phyloP scores from a whole-genome alignment of 441 rosid genomes.

The Euphorbia celastroides region DNA sequence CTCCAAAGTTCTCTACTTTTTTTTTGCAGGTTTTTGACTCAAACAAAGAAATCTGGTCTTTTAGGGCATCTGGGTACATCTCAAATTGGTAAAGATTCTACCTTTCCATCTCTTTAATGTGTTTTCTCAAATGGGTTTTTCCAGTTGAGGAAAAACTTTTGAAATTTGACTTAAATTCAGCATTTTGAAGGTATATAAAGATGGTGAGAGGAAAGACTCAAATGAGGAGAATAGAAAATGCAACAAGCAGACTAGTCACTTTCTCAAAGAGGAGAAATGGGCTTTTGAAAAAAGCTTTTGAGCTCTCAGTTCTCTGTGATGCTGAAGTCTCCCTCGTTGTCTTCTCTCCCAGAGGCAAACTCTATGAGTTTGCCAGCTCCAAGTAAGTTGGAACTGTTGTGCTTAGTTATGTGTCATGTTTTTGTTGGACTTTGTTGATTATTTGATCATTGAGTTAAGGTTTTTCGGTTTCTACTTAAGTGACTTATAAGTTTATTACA shows the following conservation, averaged over 20 bases:
- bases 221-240: slow-evolving; percentile 83
- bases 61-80: slow-evolving; percentile 4
- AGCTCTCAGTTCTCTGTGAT: slow-evolving; percentile 86
- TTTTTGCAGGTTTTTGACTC: not conserved
- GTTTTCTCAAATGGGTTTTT: not conserved
- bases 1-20: not conserved
- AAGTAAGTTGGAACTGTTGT: slow-evolving; percentile 27
- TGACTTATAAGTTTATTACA: not conserved
- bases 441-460: not conserved
- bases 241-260: slow-evolving; percentile 87
- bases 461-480: not conserved
- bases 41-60: not conserved
- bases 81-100: slow-evolving; percentile 1
- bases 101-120: not conserved
- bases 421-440: not conserved
- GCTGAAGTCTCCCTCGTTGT: slow-evolving; percentile 79
- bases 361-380: slow-evolving; percentile 70
- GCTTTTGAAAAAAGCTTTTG: slow-evolving; percentile 75
- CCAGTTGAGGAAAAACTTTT: no score
- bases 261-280: slow-evolving; percentile 84
- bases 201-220: slow-evolving; percentile 96
- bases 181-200: slow-evolving; percentile 4
- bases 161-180: not conserved
- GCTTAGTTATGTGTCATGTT: not conserved
- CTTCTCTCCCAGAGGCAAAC: slow-evolving; percentile 83